These are phyloP conservation scores for Nakataea oryzae DNA, from an alignment of 2,329 filamentous ascomycete species.

Conservation along the genomic window DNA sequence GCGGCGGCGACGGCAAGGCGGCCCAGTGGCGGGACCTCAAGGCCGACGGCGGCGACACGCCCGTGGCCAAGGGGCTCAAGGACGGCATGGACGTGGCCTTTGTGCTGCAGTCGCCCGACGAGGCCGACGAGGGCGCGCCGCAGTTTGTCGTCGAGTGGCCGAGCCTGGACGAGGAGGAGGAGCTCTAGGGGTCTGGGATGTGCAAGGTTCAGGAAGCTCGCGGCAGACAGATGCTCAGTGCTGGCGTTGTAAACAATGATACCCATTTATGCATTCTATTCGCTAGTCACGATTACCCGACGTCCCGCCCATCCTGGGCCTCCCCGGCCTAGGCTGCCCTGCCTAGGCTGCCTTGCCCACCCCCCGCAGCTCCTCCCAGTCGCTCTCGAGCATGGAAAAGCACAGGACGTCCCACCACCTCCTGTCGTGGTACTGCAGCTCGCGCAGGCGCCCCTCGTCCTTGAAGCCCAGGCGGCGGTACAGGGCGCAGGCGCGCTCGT, in stretches of 20 bases:
- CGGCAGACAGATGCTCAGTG: too few species aligned
- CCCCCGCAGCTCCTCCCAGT: constrained; percentile 17
- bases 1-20: constrained; percentile 29
- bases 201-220: too few species aligned
- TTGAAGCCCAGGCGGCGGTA: constrained; percentile 35
- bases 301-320: too few species aligned
- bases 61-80: constrained; percentile 29
- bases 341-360: not conserved
- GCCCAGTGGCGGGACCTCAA: constrained; percentile 33
- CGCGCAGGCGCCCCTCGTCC: constrained; percentile 28
- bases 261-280: not conserved
- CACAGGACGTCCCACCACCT: constrained; percentile 24
- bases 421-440: constrained; percentile 31
- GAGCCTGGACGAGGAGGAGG: constrained; percentile 27
- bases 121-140: constrained; percentile 27
- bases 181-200: constrained; percentile 6
- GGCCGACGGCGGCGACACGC: constrained; percentile 24
- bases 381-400: constrained; percentile 25
- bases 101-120: constrained; percentile 24
- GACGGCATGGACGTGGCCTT: constrained; percentile 41
- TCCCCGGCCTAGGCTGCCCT: too few species aligned
- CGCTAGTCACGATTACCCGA: not conserved
- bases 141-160: constrained; percentile 25
- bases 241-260: not conserved
- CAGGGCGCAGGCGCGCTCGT: constrained; percentile 27